Conservation (phyloP, 2,329 filamentous ascomycete genomes). For the Sphaerostilbella broomeana region DNA sequence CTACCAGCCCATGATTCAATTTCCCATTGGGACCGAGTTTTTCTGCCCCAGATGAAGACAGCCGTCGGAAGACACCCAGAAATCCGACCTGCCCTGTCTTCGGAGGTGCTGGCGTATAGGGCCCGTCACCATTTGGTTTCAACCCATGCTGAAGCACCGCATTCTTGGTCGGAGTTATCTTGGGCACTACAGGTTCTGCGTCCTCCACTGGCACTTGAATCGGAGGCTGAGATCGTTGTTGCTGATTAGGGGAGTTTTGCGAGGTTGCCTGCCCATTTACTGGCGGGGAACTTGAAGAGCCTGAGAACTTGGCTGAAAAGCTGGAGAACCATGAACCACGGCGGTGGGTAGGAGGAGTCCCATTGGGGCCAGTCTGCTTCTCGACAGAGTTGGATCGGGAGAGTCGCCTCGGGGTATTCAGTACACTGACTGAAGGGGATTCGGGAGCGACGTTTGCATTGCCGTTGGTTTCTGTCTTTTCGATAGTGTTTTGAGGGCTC, state of each 20-base stretch:
- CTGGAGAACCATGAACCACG: slow-evolving; percentile 89
- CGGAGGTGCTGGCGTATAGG: slow-evolving; percentile 69
- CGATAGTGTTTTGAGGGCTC: slow-evolving; percentile 23
- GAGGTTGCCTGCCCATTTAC: slow-evolving; percentile 21
- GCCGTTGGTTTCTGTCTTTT: slow-evolving; percentile 16
- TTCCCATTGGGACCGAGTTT: slow-evolving; percentile 21
- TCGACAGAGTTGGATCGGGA: slow-evolving; percentile 33
- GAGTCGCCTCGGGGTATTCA: slow-evolving; percentile 19
- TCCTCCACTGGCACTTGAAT: slow-evolving; percentile 25
- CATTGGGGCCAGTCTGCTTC: slow-evolving; percentile 21
- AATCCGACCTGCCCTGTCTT: slow-evolving; percentile 64
- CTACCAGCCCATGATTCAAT: slow-evolving; percentile 60
- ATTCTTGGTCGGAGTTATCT: slow-evolving; percentile 46
- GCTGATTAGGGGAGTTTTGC: too few species aligned
- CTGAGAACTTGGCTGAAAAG: slow-evolving; percentile 87
- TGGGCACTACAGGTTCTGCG: slow-evolving; percentile 34
- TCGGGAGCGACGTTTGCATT: slow-evolving; percentile 18
- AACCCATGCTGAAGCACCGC: slow-evolving; percentile 52
- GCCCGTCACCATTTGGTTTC: slow-evolving; percentile 52
- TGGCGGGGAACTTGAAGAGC: slow-evolving; percentile 36
- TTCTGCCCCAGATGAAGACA: slow-evolving; percentile 61
- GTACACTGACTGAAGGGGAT: slow-evolving; percentile 20
- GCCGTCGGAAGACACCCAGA: slow-evolving; percentile 71
- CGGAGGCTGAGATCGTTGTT: slow-evolving; percentile 19
- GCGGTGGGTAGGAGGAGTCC: slow-evolving; percentile 39